Percentiles rank a stretch among this genome's conserved stretches.
These are phyloP conservation scores for Chlamydomonas applanata DNA, from an alignment of 139 green algal species.

Conservation along the genomic window DNA sequence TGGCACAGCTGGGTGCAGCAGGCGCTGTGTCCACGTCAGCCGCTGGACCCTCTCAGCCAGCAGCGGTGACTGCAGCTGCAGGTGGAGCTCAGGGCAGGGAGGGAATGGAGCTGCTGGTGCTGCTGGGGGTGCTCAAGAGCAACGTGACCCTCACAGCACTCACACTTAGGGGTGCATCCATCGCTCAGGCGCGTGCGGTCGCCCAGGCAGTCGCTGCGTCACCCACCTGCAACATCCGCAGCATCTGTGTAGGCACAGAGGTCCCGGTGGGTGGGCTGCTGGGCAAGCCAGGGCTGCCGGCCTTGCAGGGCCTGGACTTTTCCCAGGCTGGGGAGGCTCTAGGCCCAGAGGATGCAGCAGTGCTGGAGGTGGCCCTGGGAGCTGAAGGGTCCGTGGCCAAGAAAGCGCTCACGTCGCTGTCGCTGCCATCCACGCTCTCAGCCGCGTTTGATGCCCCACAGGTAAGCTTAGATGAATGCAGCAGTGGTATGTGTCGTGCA, in stretches of 20 bases:
- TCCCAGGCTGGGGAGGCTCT: slow-evolving; percentile 12
- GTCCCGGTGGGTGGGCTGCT: slow-evolving; percentile 17
- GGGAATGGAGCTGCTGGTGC: slow-evolving; percentile 12
- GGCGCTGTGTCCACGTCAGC: background rate
- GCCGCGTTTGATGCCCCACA: background rate
- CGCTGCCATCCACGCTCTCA: slow-evolving; percentile 1
- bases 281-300: background rate
- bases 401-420: background rate
- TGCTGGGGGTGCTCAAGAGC: slow-evolving; percentile 14
- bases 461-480: too few species aligned
- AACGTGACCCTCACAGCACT: slow-evolving; percentile 37
- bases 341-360: slow-evolving; percentile 14
- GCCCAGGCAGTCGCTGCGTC: background rate
- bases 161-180: slow-evolving; percentile 26
- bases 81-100: too few species aligned
- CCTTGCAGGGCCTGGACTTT: slow-evolving; percentile 11
- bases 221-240: background rate
- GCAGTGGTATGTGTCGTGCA: background rate
- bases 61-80: background rate
- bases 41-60: background rate
- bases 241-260: slow-evolving; percentile 6
- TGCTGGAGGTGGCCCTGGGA: slow-evolving; percentile 3
- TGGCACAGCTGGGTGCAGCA: background rate
- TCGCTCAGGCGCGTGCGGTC: too few species aligned
- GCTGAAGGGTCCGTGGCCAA: background rate